Evolutionary conservation across 2,329 filamentous ascomycete genomes (phyloP).

Genomic region (Phoma sp.): DNA sequence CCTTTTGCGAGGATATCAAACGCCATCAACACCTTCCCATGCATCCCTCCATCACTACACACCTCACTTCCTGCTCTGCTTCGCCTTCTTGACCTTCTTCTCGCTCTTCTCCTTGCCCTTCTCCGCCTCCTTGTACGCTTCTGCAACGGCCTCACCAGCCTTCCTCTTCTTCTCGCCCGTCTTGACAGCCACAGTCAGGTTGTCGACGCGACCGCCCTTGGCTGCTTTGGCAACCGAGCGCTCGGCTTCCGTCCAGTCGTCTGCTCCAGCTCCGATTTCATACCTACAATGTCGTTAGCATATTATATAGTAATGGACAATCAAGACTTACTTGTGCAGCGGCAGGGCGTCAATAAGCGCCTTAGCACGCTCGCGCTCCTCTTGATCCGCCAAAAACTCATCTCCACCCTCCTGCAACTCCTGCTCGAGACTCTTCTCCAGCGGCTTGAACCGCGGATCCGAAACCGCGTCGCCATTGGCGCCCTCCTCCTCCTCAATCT

Average conservation of each 20-base stretch:
- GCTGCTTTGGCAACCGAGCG: slow-evolving; percentile 69
- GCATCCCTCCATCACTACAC: background rate
- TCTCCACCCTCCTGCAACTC: slow-evolving; percentile 86
- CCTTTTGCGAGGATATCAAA: slow-evolving; percentile 18
- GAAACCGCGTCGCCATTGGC: slow-evolving; percentile 54
- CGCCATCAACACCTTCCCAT: slow-evolving; percentile 14
- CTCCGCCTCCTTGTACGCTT: slow-evolving; percentile 53
- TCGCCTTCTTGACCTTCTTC: slow-evolving; percentile 41
- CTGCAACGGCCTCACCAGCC: slow-evolving; percentile 63
- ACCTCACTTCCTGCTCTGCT: background rate
- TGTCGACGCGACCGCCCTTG: slow-evolving; percentile 55
- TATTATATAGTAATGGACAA: background rate
- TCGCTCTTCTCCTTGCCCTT: slow-evolving; percentile 47
- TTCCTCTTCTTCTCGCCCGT: slow-evolving; percentile 79
- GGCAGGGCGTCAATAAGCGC: slow-evolving; percentile 90
- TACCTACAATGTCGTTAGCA: slow-evolving; percentile 44
- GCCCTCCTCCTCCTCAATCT: slow-evolving; percentile 61
- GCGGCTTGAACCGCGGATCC: slow-evolving; percentile 71
- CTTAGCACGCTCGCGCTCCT: slow-evolving; percentile 78
- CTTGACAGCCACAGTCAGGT: slow-evolving; percentile 80
- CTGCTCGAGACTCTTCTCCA: slow-evolving; percentile 76
- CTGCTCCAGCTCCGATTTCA: slow-evolving; percentile 56
- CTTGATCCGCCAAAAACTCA: slow-evolving; percentile 68
- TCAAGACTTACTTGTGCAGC: slow-evolving; percentile 74
- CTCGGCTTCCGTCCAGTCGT: slow-evolving; percentile 70